phyloP scores from a whole-genome alignment of 768 basidiomycete species.

The Mycena polygramma region DNA sequence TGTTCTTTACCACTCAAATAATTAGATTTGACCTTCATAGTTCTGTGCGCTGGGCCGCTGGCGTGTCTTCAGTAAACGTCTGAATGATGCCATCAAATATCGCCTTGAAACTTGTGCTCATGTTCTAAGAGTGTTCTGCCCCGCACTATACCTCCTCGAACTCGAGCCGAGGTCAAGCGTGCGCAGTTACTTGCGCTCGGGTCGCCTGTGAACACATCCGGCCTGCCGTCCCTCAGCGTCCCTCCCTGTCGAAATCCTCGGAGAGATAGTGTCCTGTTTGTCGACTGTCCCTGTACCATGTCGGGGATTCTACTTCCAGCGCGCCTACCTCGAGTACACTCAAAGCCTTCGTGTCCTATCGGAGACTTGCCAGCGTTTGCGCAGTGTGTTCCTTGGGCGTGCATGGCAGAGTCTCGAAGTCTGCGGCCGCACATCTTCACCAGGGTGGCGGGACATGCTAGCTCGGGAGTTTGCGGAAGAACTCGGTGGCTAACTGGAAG shows the following conservation, averaged over 20 bases:
- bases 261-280: slow-evolving; percentile 42
- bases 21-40: not conserved
- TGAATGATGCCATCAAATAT: too few relatives aligned
- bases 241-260: slow-evolving; percentile 43
- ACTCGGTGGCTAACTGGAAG: slow-evolving; percentile 40
- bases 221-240: slow-evolving; percentile 38
- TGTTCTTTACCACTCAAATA: slow-evolving; percentile 17
- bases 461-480: slow-evolving; percentile 23
- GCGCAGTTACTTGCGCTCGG: not conserved
- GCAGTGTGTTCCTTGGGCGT: slow-evolving; percentile 35
- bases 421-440: slow-evolving; percentile 24
- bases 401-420: slow-evolving; percentile 40
- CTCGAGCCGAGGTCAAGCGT: too few relatives aligned
- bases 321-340: slow-evolving; percentile 24
- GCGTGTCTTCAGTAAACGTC: too few relatives aligned
- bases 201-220: slow-evolving; percentile 34
- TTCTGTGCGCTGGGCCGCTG: too few relatives aligned
- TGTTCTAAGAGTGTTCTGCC: too few relatives aligned
- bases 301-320: not conserved
- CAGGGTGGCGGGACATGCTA: slow-evolving; percentile 12
- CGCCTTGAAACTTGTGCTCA: too few relatives aligned
- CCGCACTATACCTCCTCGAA: too few relatives aligned
- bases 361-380: slow-evolving; percentile 38
- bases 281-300: slow-evolving; percentile 37
- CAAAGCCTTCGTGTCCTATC: slow-evolving; percentile 35